Conservation (phyloP, 2,329 filamentous ascomycete genomes). For the Colletotrichum agaves region DNA sequence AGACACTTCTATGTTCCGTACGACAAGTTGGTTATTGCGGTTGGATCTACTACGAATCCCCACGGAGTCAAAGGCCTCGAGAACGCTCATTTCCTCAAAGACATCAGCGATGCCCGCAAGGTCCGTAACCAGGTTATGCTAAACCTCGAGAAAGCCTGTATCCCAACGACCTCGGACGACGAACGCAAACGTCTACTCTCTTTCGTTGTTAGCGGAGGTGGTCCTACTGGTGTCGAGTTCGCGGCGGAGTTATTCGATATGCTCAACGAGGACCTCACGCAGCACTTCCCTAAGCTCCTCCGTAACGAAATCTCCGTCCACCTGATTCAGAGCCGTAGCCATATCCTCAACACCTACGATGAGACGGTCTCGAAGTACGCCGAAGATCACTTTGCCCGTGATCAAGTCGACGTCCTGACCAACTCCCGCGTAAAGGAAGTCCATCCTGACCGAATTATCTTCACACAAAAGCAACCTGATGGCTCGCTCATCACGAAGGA, state of each 20-base stretch:
- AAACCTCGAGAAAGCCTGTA: constrained; percentile 89
- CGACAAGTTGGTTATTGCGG: constrained; percentile 93
- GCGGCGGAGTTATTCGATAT: constrained; percentile 96
- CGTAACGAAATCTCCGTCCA: constrained; percentile 98
- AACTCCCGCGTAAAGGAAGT: constrained; percentile 96
- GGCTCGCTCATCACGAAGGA: constrained; percentile 87
- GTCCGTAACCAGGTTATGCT: constrained; percentile 90
- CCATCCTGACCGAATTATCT: constrained; percentile 82
- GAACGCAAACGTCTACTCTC: constrained; percentile 89
- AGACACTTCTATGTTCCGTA: constrained; percentile 93
- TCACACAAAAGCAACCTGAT: constrained; percentile 81
- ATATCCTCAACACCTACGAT: constrained; percentile 98
- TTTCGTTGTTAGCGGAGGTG: constrained; percentile 95
- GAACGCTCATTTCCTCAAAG: constrained; percentile 94
- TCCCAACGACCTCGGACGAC: constrained; percentile 91
- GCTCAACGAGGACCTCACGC: constrained; percentile 90
- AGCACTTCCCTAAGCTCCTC: constrained; percentile 87
- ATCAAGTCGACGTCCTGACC: constrained; percentile 90
- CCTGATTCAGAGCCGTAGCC: constrained; percentile 91
- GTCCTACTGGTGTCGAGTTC: constrained; percentile 97
- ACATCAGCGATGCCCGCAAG: constrained; percentile 88
- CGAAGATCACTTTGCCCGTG: constrained; percentile 89
- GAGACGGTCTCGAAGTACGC: constrained; percentile 93
- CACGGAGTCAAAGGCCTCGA: constrained; percentile 96
- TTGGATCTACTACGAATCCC: constrained; percentile 92